Evolutionary conservation across 1,284 basidiomycete species (phyloP), one percentile per base, ranked within the genome.

Genomic region (Hortiboletus rubellus): DNA sequence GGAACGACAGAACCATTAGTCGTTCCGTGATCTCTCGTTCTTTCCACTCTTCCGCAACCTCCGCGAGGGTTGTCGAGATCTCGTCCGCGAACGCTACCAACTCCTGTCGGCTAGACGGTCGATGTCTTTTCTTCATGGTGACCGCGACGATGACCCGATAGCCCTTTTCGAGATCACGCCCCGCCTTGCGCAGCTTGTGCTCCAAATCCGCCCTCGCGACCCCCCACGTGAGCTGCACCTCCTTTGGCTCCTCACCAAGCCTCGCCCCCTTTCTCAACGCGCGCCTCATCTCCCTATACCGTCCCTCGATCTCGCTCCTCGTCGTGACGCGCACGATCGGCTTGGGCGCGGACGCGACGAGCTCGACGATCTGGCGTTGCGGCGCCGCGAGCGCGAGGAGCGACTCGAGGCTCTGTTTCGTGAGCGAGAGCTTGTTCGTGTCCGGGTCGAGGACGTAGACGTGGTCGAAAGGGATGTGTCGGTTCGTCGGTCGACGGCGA

Each of bases 181-280:
- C 74, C 11, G 79, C 82, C 68, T 86, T 86, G 58, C 75, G 77
- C 38, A 93, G 62, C 69, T 92, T 93, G 71, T 88, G 87, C 40
- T 76, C 76, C 17, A 88, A 65, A 65, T 94, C 91, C 17, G 78
- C 81, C 24, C 71, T 60, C 10, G 76, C 82, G 27, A 85, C 82
- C 10, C 76, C 78, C 88, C 89, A 94, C 7, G 85, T 84, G 55
- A 93, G 66, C 72, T 90, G 88, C 5, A 91, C 76, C 75, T 92
- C 88, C 75, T 92, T 92, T 55, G 74, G 68, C 51, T 79, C 75
- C 46, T 72, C 75, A 24, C 69, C 67, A 34, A 66, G 74, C 57
- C 72, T 72, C 41, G 62, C 66, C 8, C 61, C 66, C 55, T 68
- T 71, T 55, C 69, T 75, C 36, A 72, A 65, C 52, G 72, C 71